These are phyloP conservation scores for Colletotrichum camelliae DNA, from an alignment of 2,329 filamentous ascomycete genomes.

Conservation along the genomic window DNA sequence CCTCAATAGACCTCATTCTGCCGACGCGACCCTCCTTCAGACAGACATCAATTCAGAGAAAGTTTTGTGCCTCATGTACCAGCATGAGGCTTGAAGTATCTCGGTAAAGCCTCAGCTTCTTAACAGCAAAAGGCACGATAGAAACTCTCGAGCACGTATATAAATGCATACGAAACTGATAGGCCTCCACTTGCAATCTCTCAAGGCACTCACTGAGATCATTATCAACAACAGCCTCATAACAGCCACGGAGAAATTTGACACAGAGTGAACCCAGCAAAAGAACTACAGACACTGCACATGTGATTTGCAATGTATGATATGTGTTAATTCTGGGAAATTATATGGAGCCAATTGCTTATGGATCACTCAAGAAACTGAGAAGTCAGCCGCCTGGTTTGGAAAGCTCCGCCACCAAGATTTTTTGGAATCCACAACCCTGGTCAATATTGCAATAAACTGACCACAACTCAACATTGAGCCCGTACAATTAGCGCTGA, in stretches of 20 bases:
- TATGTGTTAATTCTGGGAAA: neutral
- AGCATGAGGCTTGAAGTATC: too few relatives aligned
- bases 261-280: neutral
- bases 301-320: neutral
- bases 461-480: neutral
- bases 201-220: neutral
- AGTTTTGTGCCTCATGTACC: neutral
- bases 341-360: neutral
- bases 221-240: neutral
- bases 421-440: neutral
- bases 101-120: neutral
- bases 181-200: neutral
- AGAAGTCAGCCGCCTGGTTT: neutral
- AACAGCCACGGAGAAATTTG: rapidly evolving
- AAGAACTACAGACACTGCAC: neutral
- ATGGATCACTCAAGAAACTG: neutral
- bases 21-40: neutral
- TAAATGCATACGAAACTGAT: neutral
- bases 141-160: neutral
- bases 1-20: neutral
- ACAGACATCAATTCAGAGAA: neutral
- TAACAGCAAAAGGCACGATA: rapidly evolving
- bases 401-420: neutral
- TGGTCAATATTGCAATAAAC: neutral
- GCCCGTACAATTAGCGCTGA: neutral